phyloP scores from a whole-genome alignment of 2,329 filamentous ascomycete genomes.

The Pseudogymnoascus sp. region DNA sequence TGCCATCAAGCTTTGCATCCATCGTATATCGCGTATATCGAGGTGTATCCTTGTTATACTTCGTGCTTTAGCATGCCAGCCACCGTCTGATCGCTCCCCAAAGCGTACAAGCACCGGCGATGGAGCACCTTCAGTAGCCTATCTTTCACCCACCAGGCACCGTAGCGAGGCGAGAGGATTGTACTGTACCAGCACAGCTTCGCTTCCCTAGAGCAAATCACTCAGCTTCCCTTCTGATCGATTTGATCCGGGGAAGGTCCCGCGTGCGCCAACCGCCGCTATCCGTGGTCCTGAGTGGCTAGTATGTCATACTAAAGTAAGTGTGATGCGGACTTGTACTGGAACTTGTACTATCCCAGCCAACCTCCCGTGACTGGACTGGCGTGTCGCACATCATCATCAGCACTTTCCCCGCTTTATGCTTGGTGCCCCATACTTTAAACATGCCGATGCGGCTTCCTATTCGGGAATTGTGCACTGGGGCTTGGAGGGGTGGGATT shows the following conservation, averaged over 20 bases:
- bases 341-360: neutral
- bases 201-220: neutral
- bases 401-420: neutral
- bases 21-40: constrained; percentile 4
- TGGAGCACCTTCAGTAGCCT: neutral
- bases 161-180: neutral
- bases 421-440: neutral
- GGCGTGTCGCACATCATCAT: neutral
- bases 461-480: neutral
- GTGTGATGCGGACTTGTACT: neutral
- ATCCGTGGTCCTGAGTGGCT: neutral
- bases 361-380: neutral
- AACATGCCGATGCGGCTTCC: constrained; percentile 3
- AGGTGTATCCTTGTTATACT: neutral
- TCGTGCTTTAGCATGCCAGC: neutral
- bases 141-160: neutral
- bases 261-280: neutral
- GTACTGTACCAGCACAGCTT: neutral
- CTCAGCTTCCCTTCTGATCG: neutral
- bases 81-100: neutral
- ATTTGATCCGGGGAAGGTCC: neutral
- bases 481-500: neutral
- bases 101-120: neutral
- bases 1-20: neutral
- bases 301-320: neutral